Evolutionary conservation across 2,329 filamentous ascomycete genomes (phyloP).

Genomic region (Mycogone perniciosa): DNA sequence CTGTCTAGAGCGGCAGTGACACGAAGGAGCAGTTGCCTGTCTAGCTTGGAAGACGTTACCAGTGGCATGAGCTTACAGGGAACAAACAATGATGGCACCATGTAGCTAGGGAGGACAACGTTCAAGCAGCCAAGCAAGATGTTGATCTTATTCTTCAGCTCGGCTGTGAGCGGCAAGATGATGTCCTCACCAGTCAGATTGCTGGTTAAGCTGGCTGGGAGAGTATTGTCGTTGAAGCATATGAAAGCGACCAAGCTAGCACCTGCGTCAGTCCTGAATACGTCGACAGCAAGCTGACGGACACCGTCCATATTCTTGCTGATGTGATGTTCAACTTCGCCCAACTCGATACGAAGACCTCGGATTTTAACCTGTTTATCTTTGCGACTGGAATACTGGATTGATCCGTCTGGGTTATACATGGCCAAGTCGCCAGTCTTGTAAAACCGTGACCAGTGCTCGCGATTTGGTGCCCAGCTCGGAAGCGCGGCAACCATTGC

Average conservation of each 20-base stretch:
- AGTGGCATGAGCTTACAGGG: slow-evolving; percentile 8
- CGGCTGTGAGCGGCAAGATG: not conserved
- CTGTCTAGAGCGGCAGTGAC: not conserved
- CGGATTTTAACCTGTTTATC: slow-evolving; percentile 9
- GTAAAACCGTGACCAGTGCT: slow-evolving; percentile 2
- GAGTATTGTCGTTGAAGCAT: not conserved
- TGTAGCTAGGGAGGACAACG: slow-evolving; percentile 1
- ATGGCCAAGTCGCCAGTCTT: slow-evolving; percentile 2
- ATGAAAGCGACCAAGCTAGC: slow-evolving; percentile 2
- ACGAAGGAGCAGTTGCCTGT: slow-evolving; percentile 1
- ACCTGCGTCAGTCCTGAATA: not conserved
- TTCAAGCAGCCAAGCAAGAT: not conserved
- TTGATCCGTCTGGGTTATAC: slow-evolving; percentile 7
- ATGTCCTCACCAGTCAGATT: not conserved
- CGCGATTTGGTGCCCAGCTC: not conserved
- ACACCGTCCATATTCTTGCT: not conserved
- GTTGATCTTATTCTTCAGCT: not conserved
- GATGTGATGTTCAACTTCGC: slow-evolving; percentile 9
- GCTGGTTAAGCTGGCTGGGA: not conserved
- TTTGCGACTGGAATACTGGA: slow-evolving; percentile 1
- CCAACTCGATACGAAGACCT: slow-evolving; percentile 7
- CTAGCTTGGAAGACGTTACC: slow-evolving; percentile 2
- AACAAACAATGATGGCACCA: slow-evolving; percentile 4
- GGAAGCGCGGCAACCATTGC: not conserved
- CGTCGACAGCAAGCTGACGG: slow-evolving; percentile 3